Percentiles rank a stretch among this genome's conserved stretches.
These are phyloP conservation scores for Leccinum boreale DNA, from an alignment of 768 basidiomycete genomes.

Conservation along the genomic window DNA sequence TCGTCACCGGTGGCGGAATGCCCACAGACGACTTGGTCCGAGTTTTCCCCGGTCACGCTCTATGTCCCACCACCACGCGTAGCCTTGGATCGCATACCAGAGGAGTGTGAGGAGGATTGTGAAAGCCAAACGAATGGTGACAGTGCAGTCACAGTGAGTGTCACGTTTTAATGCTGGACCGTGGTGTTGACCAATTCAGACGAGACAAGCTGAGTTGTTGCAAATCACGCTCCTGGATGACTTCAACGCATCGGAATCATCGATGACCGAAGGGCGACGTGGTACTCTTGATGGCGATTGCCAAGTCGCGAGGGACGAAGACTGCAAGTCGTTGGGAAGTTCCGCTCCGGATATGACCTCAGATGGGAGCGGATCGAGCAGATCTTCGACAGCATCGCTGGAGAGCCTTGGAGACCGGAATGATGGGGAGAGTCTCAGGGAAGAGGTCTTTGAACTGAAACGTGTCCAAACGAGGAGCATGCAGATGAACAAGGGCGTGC, in stretches of 20 bases:
- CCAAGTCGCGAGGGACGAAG: slow-evolving; percentile 10
- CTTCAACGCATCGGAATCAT: not conserved
- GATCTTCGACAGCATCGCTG: slow-evolving; percentile 24
- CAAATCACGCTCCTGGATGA: not conserved
- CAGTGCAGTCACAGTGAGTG: slow-evolving; percentile 8
- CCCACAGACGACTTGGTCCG: slow-evolving; percentile 30
- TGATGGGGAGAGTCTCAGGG: slow-evolving; percentile 19
- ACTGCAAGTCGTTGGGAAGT: slow-evolving; percentile 17
- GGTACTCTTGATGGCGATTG: not conserved
- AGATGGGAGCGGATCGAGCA: slow-evolving; percentile 21
- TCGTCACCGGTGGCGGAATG: not conserved
- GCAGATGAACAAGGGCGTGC: slow-evolving; percentile 46
- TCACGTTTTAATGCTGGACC: slow-evolving; percentile 9
- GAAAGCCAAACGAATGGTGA: slow-evolving; percentile 21
- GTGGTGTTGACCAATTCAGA: not conserved
- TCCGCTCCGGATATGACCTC: slow-evolving; percentile 24
- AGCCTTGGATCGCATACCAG: slow-evolving; percentile 26
- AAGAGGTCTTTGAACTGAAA: slow-evolving; percentile 43
- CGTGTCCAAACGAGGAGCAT: slow-evolving; percentile 49
- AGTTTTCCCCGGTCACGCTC: slow-evolving; percentile 20
- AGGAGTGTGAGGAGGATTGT: slow-evolving; percentile 25
- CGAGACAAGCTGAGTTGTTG: not conserved
- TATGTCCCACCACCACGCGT: slow-evolving; percentile 21
- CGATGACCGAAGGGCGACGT: not conserved
- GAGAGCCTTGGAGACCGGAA: slow-evolving; percentile 17